A percentile compares a stretch with the other conserved stretches of the same genome.
Conservation (phyloP, 306 rosid species). For the Prunus davidiana region DNA sequence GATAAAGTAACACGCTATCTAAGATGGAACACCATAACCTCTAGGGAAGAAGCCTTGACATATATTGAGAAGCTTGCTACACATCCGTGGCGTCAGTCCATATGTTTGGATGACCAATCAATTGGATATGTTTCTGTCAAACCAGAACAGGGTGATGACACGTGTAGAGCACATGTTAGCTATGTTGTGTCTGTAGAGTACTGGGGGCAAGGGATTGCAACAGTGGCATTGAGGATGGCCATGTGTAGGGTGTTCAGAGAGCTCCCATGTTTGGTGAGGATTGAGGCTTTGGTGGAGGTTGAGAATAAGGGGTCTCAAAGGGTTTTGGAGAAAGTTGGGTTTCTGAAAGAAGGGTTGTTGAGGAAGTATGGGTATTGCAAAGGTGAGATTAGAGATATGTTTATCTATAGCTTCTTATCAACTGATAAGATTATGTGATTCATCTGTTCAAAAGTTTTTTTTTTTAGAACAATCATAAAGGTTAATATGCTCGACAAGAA, state of each 20-base stretch:
- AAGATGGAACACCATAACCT: conserved; percentile 32
- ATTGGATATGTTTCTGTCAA: conserved; percentile 34
- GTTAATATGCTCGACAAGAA: too few species aligned
- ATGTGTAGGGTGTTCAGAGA: conserved; percentile 26
- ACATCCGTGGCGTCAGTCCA: conserved; percentile 49
- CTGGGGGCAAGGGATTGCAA: conserved; percentile 52
- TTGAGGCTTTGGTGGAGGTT: conserved; percentile 50
- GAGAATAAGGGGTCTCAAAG: conserved; percentile 52
- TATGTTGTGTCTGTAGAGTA: conserved; percentile 39
- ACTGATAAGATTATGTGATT: conserved; percentile 15
- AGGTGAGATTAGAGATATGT: conserved; percentile 38
- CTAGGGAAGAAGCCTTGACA: conserved; percentile 38
- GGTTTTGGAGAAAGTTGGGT: conserved; percentile 53
- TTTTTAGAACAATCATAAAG: neutral
- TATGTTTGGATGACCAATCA: conserved; percentile 35
- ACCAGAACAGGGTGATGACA: conserved; percentile 26
- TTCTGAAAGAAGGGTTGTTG: conserved; percentile 41
- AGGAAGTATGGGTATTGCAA: conserved; percentile 52
- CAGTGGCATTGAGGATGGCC: conserved; percentile 38
- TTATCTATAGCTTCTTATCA: conserved; percentile 25
- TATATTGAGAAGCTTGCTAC: conserved; percentile 41
- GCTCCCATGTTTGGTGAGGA: conserved; percentile 35
- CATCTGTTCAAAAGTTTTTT: neutral
- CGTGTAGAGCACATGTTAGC: conserved; percentile 40
- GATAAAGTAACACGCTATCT: conserved; percentile 35